A percentile compares a stretch with the other conserved stretches of the same genome.
These are phyloP conservation scores for Pichia sp. DNA, from an alignment of 1,139 yeast species.

Conservation along the genomic window DNA sequence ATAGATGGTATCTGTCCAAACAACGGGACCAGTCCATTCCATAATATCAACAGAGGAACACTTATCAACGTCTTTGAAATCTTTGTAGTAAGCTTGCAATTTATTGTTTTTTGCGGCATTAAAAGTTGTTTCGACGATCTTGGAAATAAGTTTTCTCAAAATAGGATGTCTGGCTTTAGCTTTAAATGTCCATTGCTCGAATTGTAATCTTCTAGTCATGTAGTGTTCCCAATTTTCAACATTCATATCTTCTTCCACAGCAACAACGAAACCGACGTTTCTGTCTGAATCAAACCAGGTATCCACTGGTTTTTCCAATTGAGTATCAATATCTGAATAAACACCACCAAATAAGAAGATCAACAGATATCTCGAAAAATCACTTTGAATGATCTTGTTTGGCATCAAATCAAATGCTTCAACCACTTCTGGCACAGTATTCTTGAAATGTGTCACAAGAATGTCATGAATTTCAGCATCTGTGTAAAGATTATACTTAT, in stretches of 20 bases:
- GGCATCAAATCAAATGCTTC: conserved; percentile 46
- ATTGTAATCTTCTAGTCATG: conserved; percentile 33
- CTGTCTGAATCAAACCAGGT: conserved; percentile 30
- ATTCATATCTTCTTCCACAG: conserved; percentile 27
- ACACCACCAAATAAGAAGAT: conserved; percentile 48
- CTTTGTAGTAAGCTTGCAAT: conserved; percentile 24
- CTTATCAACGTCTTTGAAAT: conserved; percentile 24
- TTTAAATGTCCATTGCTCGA: conserved; percentile 38
- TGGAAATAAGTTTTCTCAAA: conserved; percentile 44
- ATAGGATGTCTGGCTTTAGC: conserved; percentile 47
- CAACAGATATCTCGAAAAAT: conserved; percentile 45
- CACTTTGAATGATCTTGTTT: conserved; percentile 45
- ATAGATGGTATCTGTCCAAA: conserved; percentile 51
- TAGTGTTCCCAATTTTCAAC: conserved; percentile 28
- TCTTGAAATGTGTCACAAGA: conserved; percentile 20
- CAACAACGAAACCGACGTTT: conserved; percentile 28
- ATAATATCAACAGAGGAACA: conserved; percentile 33
- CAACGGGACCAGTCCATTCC: conserved; percentile 54
- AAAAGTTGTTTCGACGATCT: conserved; percentile 42
- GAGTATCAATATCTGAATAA: conserved; percentile 46
- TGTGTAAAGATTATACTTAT: conserved; percentile 53
- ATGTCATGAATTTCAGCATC: conserved; percentile 36
- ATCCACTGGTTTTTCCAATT: conserved; percentile 25
- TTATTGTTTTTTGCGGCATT: conserved; percentile 27
- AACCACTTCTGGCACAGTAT: conserved; percentile 40